Evolutionary conservation across 1,284 basidiomycete species (phyloP).

Genomic region (Fistulina hepatica): DNA sequence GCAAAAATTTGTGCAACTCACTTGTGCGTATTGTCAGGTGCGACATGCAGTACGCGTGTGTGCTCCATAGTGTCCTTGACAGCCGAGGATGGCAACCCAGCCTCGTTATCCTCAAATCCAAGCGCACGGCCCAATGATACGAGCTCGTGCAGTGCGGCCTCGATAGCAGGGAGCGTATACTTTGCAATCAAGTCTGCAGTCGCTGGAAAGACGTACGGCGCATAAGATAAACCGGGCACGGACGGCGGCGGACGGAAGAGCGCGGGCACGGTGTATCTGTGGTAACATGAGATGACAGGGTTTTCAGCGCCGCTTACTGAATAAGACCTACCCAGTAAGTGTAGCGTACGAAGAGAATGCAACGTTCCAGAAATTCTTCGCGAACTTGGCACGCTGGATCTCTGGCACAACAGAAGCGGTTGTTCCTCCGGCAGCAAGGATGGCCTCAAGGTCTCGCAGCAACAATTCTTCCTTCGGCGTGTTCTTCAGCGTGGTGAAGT

Average conservation of each 20-base stretch:
- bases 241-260: slow-evolving; percentile 39
- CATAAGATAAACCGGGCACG: slow-evolving; percentile 23
- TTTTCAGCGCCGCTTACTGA: too few species aligned
- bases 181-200: slow-evolving; percentile 34
- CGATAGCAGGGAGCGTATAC: slow-evolving; percentile 37
- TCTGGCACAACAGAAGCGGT: slow-evolving; percentile 40
- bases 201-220: slow-evolving; percentile 29
- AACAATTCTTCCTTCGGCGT: slow-evolving; percentile 32
- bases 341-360: slow-evolving; percentile 43
- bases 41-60: slow-evolving; percentile 28
- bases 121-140: slow-evolving; percentile 37
- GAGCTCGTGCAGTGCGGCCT: slow-evolving; percentile 37
- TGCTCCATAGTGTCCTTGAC: slow-evolving; percentile 30
- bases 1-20: too few species aligned
- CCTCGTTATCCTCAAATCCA: slow-evolving; percentile 34
- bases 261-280: slow-evolving; percentile 35
- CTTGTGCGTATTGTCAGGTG: slow-evolving; percentile 35
- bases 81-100: slow-evolving; percentile 33
- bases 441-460: slow-evolving; percentile 35
- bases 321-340: slow-evolving; percentile 29
- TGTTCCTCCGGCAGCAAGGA: slow-evolving; percentile 39
- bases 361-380: slow-evolving; percentile 58
- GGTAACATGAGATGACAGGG: background rate
- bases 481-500: slow-evolving; percentile 32
- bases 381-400: slow-evolving; percentile 50